Base-by-base conservation (phyloP, 805 yeast genomes). In the Ogataea pignaliae region DNA sequence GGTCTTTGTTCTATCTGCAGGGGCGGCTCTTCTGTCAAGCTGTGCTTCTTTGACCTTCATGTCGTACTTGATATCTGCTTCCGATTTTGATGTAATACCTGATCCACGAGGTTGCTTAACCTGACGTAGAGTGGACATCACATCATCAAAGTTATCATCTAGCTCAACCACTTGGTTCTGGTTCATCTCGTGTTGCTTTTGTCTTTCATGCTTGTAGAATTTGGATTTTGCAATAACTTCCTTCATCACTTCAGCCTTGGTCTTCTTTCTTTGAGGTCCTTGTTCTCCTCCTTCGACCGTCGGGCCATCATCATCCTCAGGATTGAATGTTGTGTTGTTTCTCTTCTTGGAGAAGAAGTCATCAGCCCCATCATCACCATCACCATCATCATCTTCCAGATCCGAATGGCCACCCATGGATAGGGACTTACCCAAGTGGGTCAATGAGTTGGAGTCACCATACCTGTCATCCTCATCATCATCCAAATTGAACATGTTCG, bases 211-310 rank as follows among this genome's bases (percentile, higher is more conserved):
- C 56, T 83, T 85, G 64, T 85, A 77, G 55, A 76, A 81, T 56
- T 86, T 86, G 14, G 93, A 83, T 64, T 86, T 86, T 32, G 93
- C 88, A 46, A 86, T 86, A 39, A 86, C 77, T 60, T 86, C 95
- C 52, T 83, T 78, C 95, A 86, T 86, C 33, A 86, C 91, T 63
- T 86, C 95, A 33, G 85, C 84, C 57, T 86, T 86, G 15, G 88
- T 79, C 65, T 83, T 86, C 64, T 81, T 83, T 46, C 80, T 74
- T n/a, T 68, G 63, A 1, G 82, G 80, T 38, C 56, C 65, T 1
- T 54, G 62, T 5, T 49, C 60, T 10, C 54, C 63, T 5, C 47
- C 67, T 16, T 55, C 66, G 2, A 55, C 60, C 3, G 64, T 75
- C 17, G 66, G 77, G 16, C 21, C 33, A 6, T 42, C 40, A 9